Evolutionary conservation across 305 asterid genomes (phyloP).

Genomic region (Fraxinus platypoda): DNA sequence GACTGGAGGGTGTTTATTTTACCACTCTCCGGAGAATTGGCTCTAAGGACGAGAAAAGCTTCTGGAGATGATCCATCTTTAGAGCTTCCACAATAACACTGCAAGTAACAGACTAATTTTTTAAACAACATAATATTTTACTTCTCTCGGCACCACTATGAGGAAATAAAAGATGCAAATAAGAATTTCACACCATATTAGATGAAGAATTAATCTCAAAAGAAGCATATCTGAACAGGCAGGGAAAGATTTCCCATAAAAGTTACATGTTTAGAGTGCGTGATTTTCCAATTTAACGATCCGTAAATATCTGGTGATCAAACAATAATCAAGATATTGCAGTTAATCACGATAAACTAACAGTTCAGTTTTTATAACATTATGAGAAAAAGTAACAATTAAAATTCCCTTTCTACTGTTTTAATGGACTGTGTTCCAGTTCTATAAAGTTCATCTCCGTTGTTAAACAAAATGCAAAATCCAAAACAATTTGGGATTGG

Average conservation of each 20-base stretch:
- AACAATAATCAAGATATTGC: constrained; percentile 1
- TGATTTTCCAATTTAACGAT: background rate
- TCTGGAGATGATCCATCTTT: constrained; percentile 92
- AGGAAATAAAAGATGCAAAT: background rate
- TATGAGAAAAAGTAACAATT: background rate
- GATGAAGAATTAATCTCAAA: background rate
- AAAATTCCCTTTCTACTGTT: constrained; percentile 6
- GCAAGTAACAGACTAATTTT: constrained; percentile 29
- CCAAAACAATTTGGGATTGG: background rate
- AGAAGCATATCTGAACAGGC: constrained; percentile 5
- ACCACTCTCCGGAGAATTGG: constrained; percentile 99
- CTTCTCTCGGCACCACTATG: constrained; percentile 4
- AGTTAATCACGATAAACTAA: background rate
- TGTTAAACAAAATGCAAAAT: constrained; percentile 3
- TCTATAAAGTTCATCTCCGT: background rate
- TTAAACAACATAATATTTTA: background rate
- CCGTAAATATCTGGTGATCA: background rate
- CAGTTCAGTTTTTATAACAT: background rate
- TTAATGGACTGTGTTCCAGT: background rate
- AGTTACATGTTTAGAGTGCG: background rate
- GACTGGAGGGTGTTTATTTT: constrained; percentile 26
- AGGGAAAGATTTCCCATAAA: background rate
- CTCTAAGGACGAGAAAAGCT: constrained; percentile 91
- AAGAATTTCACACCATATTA: background rate
- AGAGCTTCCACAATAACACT: constrained; percentile 97